phyloP scores from a whole-genome alignment of 2,329 filamentous ascomycete genomes.

The Colletotrichum sp. region DNA sequence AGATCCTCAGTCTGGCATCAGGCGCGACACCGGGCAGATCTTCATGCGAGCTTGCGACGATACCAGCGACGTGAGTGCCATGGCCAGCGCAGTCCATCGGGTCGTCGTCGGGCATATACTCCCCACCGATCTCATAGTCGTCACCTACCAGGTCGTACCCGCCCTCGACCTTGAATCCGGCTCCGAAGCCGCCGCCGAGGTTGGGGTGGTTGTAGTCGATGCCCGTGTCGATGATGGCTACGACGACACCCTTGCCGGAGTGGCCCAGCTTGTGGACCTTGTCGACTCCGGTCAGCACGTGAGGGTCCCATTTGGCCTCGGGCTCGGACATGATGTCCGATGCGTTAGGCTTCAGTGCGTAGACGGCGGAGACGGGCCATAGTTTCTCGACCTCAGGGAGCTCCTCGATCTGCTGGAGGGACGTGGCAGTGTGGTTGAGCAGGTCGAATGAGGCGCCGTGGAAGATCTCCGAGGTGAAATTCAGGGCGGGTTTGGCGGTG shows the following conservation, averaged over 20 bases:
- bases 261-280: not conserved
- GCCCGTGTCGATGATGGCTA: slow-evolving; percentile 35
- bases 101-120: slow-evolving; percentile 40
- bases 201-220: slow-evolving; percentile 57
- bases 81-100: slow-evolving; percentile 40
- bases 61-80: not conserved
- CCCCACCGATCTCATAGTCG: slow-evolving; percentile 28
- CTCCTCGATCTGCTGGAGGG: not conserved
- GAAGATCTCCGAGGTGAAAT: slow-evolving; percentile 13
- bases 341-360: not conserved
- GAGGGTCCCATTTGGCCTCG: not conserved
- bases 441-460: slow-evolving; percentile 19
- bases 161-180: slow-evolving; percentile 49
- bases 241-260: not conserved
- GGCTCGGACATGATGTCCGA: not conserved
- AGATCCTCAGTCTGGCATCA: slow-evolving; percentile 42
- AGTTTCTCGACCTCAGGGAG: slow-evolving; percentile 2
- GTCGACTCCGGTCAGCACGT: not conserved
- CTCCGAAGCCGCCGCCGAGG: slow-evolving; percentile 57
- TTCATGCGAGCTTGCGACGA: slow-evolving; percentile 25
- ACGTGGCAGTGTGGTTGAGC: not conserved
- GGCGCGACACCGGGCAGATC: slow-evolving; percentile 47
- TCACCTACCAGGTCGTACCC: slow-evolving; percentile 32
- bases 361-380: not conserved
- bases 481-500: not conserved